A percentile compares a stretch with the other conserved stretches of the same genome.
These are phyloP conservation scores for Cyclanthera cordifolia DNA, from an alignment of 306 rosid genomes.

Conservation along the genomic window DNA sequence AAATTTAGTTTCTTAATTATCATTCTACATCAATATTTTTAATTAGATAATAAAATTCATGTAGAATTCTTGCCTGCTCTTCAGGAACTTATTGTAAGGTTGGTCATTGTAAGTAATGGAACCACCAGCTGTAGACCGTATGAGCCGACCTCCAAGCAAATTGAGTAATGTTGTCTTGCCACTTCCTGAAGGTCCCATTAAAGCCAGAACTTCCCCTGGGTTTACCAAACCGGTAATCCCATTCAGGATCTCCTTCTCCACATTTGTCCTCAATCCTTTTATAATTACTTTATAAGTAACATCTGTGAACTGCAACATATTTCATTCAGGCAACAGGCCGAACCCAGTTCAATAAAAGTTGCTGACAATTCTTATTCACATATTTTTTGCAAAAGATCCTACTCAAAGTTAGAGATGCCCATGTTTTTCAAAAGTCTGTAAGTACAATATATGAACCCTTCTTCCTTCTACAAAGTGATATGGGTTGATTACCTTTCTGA, in stretches of 20 bases:
- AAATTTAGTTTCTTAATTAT: background rate
- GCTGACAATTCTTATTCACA: slow-evolving; percentile 4
- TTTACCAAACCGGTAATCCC: slow-evolving; percentile 73
- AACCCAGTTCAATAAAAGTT: slow-evolving; percentile 1
- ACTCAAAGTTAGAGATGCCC: background rate
- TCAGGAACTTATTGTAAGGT: slow-evolving; percentile 66
- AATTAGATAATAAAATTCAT: background rate
- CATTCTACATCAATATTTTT: background rate
- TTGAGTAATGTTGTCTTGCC: slow-evolving; percentile 81
- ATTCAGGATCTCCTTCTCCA: slow-evolving; percentile 66
- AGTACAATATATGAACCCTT: background rate
- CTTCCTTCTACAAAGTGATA: slow-evolving; percentile 3
- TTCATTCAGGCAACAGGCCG: slow-evolving; percentile 2
- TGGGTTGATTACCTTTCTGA: slow-evolving; percentile 1
- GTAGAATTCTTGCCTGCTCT: slow-evolving; percentile 49
- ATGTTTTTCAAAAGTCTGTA: background rate
- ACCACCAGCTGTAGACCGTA: slow-evolving; percentile 37
- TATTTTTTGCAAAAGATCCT: background rate
- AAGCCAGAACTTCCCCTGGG: slow-evolving; percentile 91
- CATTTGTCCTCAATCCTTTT: slow-evolving; percentile 54
- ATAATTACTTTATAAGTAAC: slow-evolving; percentile 65
- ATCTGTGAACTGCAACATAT: slow-evolving; percentile 61
- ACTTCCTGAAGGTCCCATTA: slow-evolving; percentile 99
- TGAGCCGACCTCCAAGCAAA: slow-evolving; percentile 67
- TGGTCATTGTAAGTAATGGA: slow-evolving; percentile 71